Percentiles rank a stretch among this genome's conserved stretches.
phyloP scores from a whole-genome alignment of 2,329 filamentous ascomycete species.

The Fusarium verrucosum region DNA sequence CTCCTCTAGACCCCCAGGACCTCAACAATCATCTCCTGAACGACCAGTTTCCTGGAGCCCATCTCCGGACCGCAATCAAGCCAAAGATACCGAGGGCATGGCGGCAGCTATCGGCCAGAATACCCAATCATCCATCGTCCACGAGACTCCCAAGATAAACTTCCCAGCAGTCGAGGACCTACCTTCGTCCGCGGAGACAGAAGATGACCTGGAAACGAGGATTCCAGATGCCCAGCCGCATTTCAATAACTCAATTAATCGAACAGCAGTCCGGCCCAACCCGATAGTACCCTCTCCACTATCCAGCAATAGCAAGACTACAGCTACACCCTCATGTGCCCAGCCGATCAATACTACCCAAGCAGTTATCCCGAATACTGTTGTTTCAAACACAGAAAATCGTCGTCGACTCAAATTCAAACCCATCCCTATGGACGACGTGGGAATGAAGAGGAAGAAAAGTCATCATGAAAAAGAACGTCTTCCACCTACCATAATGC shows the following conservation, averaged over 20 bases:
- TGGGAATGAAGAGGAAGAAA: constrained; percentile 30
- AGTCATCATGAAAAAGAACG: constrained; percentile 20
- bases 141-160: constrained; percentile 40
- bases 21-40: constrained; percentile 16
- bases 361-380: constrained; percentile 33
- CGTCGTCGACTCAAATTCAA: constrained; percentile 42
- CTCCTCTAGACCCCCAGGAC: not conserved
- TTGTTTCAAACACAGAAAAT: not conserved
- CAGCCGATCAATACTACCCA: constrained; percentile 43
- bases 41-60: constrained; percentile 33
- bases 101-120: not conserved
- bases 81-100: not conserved
- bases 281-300: constrained; percentile 27
- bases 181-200: constrained; percentile 39
- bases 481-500: constrained; percentile 41
- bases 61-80: constrained; percentile 21
- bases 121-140: constrained; percentile 35
- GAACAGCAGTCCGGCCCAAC: constrained; percentile 32
- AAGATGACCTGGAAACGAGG: constrained; percentile 52
- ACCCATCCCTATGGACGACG: constrained; percentile 31
- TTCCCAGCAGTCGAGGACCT: constrained; percentile 16
- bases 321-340: constrained; percentile 48
- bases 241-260: constrained; percentile 38
- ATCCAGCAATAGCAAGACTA: constrained; percentile 18
- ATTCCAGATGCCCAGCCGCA: constrained; percentile 45